phyloP scores from a whole-genome alignment of 176 grass and related monocot genomes.

The Tillandsia leiboldiana region DNA sequence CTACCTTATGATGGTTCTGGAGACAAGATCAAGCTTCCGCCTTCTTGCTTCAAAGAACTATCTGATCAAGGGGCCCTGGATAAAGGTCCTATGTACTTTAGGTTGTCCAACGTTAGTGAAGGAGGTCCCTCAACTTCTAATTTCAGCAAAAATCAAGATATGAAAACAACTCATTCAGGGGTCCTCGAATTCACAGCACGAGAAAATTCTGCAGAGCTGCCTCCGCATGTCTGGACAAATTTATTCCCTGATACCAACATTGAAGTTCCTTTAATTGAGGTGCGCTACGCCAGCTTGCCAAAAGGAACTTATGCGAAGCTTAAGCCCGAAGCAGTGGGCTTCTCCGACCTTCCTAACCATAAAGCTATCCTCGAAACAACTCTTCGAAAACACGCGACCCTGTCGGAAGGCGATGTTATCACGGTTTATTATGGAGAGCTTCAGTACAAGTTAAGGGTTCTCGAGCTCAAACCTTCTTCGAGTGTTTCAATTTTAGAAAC shows the following conservation, averaged over 20 bases:
- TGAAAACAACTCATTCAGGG: conserved; percentile 39
- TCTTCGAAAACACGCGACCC: conserved; percentile 71
- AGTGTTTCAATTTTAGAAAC: conserved; percentile 96
- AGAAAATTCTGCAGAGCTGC: conserved; percentile 71
- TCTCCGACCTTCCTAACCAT: conserved; percentile 88
- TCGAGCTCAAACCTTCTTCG: conserved; percentile 71
- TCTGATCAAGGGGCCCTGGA: conserved; percentile 83
- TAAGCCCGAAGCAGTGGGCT: conserved; percentile 56
- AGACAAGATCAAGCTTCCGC: conserved; percentile 88
- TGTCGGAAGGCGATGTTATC: conserved; percentile 71
- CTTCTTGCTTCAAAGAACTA: conserved; percentile 65
- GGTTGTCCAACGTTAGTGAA: conserved; percentile 50
- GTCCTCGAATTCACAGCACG: conserved; percentile 88
- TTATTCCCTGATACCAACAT: conserved; percentile 33
- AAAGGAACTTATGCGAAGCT: conserved; percentile 93
- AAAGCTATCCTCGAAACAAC: conserved; percentile 88
- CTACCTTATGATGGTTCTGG: conserved; percentile 54
- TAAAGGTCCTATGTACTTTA: conserved; percentile 97
- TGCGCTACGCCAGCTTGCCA: conserved; percentile 61
- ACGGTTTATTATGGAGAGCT: conserved; percentile 59
- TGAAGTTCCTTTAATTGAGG: conserved; percentile 63
- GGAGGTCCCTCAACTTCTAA: conserved; percentile 10
- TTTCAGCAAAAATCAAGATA: conserved; percentile 7
- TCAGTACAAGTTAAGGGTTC: conserved; percentile 66
- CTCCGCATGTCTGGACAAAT: conserved; percentile 73